phyloP scores from a whole-genome alignment of 1,139 yeast genomes.

The Yarrowia galli region DNA sequence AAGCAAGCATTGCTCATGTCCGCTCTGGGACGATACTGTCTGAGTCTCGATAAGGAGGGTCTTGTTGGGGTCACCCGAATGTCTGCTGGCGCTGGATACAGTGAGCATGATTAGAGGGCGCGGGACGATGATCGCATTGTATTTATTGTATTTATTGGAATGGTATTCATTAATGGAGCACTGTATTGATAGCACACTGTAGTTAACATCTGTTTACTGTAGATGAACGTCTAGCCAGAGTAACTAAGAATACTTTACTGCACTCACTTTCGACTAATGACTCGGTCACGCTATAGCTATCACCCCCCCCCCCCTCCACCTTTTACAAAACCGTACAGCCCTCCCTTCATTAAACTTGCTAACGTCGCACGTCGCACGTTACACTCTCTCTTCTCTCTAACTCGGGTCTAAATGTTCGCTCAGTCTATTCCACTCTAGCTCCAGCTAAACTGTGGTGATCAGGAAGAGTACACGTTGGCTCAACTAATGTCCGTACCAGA shows the following conservation, averaged over 20 bases:
- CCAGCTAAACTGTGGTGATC: not conserved
- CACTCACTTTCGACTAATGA: too few species aligned
- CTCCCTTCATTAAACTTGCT: not conserved
- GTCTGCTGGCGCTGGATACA: constrained; percentile 35
- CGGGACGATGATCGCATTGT: not conserved
- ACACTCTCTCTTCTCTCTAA: not conserved
- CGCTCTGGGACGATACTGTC: constrained; percentile 19
- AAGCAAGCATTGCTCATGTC: constrained; percentile 28
- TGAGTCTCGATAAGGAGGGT: constrained; percentile 29
- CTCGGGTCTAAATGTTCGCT: too few species aligned
- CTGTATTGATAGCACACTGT: too few species aligned
- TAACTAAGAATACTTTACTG: too few species aligned
- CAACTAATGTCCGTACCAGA: not conserved
- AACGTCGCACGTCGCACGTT: not conserved
- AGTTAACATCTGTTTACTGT: too few species aligned
- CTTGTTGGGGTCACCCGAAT: constrained; percentile 24
- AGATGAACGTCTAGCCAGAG: too few species aligned
- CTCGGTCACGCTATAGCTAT: too few species aligned
- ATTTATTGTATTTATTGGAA: not conserved
- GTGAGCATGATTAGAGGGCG: constrained; percentile 10
- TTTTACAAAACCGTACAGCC: too few species aligned
- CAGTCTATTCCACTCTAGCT: not conserved
- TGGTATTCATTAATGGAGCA: not conserved
- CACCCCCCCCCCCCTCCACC: too few species aligned
- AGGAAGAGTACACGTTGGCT: not conserved